Evolutionary conservation across 2,329 filamentous ascomycete species (phyloP).

Genomic region (Coniochaeta sp.): DNA sequence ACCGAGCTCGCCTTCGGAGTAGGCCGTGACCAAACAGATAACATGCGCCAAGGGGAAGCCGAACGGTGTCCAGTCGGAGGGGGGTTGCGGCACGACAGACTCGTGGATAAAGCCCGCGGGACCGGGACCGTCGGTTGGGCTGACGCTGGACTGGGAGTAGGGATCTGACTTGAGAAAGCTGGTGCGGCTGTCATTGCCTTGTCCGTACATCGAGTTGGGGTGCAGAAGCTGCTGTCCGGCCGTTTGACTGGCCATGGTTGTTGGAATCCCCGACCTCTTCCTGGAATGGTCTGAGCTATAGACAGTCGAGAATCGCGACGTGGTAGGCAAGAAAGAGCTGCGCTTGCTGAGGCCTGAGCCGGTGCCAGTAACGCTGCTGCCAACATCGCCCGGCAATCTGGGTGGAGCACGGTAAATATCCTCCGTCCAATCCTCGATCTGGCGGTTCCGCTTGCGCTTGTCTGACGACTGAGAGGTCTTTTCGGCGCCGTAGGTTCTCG

Average conservation of each 20-base stretch:
- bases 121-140: conserved; percentile 61
- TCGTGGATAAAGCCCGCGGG: conserved; percentile 96
- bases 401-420: conserved; percentile 92
- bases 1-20: conserved; percentile 91
- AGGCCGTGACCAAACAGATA: conserved; percentile 91
- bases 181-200: conserved; percentile 53
- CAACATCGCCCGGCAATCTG: conserved; percentile 68
- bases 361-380: conserved; percentile 51
- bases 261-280: conserved; percentile 54
- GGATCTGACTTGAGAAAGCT: conserved; percentile 59
- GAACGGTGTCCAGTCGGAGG: conserved; percentile 94
- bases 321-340: conserved; percentile 79
- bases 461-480: conserved; percentile 80
- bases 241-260: conserved; percentile 91
- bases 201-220: conserved; percentile 65
- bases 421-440: conserved; percentile 97
- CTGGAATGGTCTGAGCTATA: conserved; percentile 64
- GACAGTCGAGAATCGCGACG: conserved; percentile 87
- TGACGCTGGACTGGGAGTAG: conserved; percentile 46
- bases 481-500: conserved; percentile 72
- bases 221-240: conserved; percentile 66
- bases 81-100: conserved; percentile 89
- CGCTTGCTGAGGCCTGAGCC: conserved; percentile 70
- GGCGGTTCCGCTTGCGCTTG: conserved; percentile 75
- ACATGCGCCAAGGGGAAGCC: conserved; percentile 90